Evolutionary conservation across 148 eudicot species (phyloP), one percentile per base, ranked within the genome.

Genomic region (Diospyros lotus): DNA sequence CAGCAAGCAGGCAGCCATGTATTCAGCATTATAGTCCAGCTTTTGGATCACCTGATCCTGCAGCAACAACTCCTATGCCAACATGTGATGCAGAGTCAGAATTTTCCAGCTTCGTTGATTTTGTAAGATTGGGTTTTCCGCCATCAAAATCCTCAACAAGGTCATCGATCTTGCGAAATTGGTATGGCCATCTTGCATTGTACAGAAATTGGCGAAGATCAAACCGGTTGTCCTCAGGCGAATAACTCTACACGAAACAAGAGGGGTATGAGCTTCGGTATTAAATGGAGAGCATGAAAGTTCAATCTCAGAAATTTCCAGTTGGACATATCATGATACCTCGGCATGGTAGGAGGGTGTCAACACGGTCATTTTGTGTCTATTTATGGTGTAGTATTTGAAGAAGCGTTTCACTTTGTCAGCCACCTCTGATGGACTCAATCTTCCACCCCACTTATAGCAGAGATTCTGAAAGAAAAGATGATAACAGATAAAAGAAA

Each of bases 271-370:
- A 91, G 94, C 39, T 48, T 66, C 39, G 18, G 1, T 56, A 56
- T 56, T 56, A 15, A 11, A 8, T 9, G 98, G 93, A 28, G 28
- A 28, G 28, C 28, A 74, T 93, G 91, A 76, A 48, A 48, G 4
- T 48, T 48, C 4, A 48, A 48, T 48, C 4, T 0, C 8, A 48
- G 52, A 48, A 48, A 48, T 48, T 48, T 8, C 52, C 52, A 48
- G 52, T 8, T 48, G 52, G 52, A 48, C 4, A 48, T 48, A 42
- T 46, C 15, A 46, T 64, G 53, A 42, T 89, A 95, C 98, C 96
- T 95, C 97, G 3, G 97, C 98, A 77, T 90, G 96, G 79, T 95
- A 92, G 69, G 97, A 92, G 67, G 98, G 98, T 14, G 98, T 95
- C 54, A 95, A 77, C 11, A 92, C 94, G 7, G 97, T 95, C 98